Evolutionary conservation across 2,329 filamentous ascomycete species (phyloP).

Genomic region (Claviceps capensis): DNA sequence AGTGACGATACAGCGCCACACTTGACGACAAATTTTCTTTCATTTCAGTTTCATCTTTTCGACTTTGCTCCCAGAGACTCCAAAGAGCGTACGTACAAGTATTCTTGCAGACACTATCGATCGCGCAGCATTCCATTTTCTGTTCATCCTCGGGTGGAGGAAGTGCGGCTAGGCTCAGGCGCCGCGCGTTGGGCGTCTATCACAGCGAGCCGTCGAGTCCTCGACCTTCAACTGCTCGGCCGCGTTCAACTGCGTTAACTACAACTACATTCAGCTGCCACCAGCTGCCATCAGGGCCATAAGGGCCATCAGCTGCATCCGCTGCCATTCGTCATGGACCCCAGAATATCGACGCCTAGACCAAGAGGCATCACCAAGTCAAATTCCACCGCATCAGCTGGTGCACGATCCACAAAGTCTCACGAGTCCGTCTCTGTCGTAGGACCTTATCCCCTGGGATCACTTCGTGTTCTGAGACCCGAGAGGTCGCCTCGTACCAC

Average conservation of each 20-base stretch:
- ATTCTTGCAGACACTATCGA: no score
- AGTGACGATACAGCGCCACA: no score
- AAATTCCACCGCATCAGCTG: conserved; percentile 16
- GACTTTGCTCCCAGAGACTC: no score
- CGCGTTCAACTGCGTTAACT: background rate
- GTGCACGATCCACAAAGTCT: conserved; percentile 19
- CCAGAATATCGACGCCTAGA: conserved; percentile 8
- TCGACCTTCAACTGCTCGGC: no score
- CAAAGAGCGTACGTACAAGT: no score
- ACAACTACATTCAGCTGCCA: background rate
- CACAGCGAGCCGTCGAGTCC: no score
- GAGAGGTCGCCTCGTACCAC: conserved; percentile 7
- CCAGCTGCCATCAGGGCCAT: background rate
- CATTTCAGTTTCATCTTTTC: no score
- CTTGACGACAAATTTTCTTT: no score
- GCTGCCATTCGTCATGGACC: conserved; percentile 11
- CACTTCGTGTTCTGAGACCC: conserved; percentile 25
- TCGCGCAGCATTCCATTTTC: no score
- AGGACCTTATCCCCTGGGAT: conserved; percentile 28
- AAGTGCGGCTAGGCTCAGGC: no score
- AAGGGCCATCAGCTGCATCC: background rate
- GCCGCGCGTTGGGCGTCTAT: no score
- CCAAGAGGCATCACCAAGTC: conserved; percentile 21
- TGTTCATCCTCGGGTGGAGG: no score
- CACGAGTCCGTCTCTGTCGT: conserved; percentile 24